These are phyloP conservation scores for Stachybotrys chartarum DNA, from an alignment of 2,329 filamentous ascomycete species.

Conservation along the genomic window DNA sequence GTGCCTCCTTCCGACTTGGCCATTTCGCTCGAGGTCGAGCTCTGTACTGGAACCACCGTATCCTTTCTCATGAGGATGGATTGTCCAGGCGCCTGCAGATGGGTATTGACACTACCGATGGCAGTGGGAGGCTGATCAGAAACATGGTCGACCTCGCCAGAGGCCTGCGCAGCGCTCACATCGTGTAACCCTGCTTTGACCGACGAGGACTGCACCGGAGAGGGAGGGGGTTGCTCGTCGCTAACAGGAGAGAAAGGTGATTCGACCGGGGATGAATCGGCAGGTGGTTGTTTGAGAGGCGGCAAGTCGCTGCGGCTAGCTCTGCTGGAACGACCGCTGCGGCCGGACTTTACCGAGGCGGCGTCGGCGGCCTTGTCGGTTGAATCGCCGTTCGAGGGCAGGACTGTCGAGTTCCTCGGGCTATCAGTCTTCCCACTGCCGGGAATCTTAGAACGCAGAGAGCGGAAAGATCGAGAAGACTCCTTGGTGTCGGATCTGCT, in stretches of 20 bases:
- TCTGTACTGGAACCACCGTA: constrained; percentile 56
- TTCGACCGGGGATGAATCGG: constrained; percentile 31
- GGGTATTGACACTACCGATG: constrained; percentile 46
- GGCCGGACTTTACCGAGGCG: constrained; percentile 65
- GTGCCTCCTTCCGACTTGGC: constrained; percentile 34
- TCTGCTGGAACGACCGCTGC: constrained; percentile 48
- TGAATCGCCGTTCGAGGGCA: constrained; percentile 52
- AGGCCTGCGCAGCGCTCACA: constrained; percentile 72
- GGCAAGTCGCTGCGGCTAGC: constrained; percentile 37
- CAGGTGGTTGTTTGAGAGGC: constrained; percentile 31
- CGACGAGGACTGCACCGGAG: constrained; percentile 72
- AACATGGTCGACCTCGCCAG: constrained; percentile 88
- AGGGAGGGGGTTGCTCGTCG: constrained; percentile 64
- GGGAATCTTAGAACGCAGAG: constrained; percentile 83
- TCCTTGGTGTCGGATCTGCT: constrained; percentile 90
- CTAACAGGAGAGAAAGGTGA: constrained; percentile 37
- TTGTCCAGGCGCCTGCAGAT: constrained; percentile 67
- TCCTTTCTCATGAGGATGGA: constrained; percentile 85
- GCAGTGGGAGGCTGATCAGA: constrained; percentile 82
- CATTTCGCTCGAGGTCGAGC: constrained; percentile 33
- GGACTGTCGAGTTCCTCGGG: constrained; percentile 65
- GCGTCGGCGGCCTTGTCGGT: constrained; percentile 61
- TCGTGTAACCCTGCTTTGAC: constrained; percentile 68
- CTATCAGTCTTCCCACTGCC: constrained; percentile 68
- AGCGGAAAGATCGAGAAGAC: constrained; percentile 78